Percentiles rank a stretch among this genome's conserved stretches.
These are phyloP conservation scores for Aspergillus flavus DNA, from an alignment of 2,329 filamentous ascomycete genomes.

Conservation along the genomic window DNA sequence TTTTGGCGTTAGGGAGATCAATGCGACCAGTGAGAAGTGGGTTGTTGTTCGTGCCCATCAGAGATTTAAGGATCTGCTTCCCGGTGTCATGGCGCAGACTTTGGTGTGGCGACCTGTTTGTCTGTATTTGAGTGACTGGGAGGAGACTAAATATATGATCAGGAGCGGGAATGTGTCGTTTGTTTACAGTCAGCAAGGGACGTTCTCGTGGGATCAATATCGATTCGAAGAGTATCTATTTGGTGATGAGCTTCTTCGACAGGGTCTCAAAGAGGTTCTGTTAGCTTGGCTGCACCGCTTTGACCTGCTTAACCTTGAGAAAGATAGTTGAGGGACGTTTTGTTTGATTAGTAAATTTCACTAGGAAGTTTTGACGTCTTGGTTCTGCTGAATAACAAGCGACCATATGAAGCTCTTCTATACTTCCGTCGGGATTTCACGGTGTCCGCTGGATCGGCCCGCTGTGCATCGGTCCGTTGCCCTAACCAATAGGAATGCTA, in stretches of 20 bases:
- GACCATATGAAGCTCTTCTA: no score
- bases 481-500: not conserved
- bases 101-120: not conserved
- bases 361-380: not conserved
- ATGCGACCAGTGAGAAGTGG: not conserved
- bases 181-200: not conserved
- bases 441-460: no score
- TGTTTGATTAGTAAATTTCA: no score
- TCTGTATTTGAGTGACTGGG: not conserved
- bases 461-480: no score
- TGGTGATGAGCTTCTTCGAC: not conserved
- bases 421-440: no score
- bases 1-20: not conserved
- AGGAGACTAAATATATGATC: not conserved
- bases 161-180: not conserved
- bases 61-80: not conserved
- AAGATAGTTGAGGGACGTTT: not conserved
- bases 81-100: not conserved
- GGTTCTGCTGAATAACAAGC: not conserved
- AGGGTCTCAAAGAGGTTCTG: not conserved
- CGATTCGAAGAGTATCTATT: not conserved
- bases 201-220: not conserved
- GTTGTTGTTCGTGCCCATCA: not conserved
- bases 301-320: not conserved
- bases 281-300: not conserved